Evolutionary conservation across 2,329 filamentous ascomycete species (phyloP).

Genomic region (Orbilia oligospora): DNA sequence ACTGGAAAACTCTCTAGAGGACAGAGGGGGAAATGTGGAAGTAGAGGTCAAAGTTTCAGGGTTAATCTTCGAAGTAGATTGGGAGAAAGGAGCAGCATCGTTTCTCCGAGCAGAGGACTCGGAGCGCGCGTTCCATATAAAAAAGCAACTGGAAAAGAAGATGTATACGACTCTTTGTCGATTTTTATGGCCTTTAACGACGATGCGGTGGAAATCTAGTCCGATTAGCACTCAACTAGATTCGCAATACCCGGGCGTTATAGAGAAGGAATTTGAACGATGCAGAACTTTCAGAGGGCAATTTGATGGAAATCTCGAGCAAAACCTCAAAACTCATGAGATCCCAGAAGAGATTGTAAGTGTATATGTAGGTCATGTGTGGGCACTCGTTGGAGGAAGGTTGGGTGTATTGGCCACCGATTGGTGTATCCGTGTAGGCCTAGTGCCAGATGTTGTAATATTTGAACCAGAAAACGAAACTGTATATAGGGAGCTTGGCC

Average conservation of each 20-base stretch:
- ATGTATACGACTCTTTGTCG: constrained; percentile 5
- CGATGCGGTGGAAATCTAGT: constrained; percentile 10
- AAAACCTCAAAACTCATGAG: not conserved
- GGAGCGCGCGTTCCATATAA: not conserved
- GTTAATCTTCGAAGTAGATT: not conserved
- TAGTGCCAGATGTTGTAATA: not conserved
- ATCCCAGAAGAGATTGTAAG: not conserved
- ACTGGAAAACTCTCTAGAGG: not conserved
- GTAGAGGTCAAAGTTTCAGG: not conserved
- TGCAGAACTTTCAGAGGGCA: not conserved
- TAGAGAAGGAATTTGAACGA: not conserved
- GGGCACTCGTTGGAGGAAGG: not conserved
- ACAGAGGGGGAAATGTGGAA: not conserved
- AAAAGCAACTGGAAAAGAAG: not conserved
- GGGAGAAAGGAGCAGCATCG: not conserved
- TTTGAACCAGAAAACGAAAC: not conserved
- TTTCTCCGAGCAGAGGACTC: not conserved
- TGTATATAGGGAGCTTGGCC: not conserved
- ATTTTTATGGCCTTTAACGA: not conserved
- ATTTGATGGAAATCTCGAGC: not conserved
- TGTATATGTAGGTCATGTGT: not conserved
- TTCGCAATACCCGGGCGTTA: not conserved
- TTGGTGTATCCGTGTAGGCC: not conserved
- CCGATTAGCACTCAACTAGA: not conserved
- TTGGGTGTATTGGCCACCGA: not conserved